These are phyloP conservation scores for Nyssa sinensis DNA, from an alignment of 148 eudicot genomes.

Conservation along the genomic window DNA sequence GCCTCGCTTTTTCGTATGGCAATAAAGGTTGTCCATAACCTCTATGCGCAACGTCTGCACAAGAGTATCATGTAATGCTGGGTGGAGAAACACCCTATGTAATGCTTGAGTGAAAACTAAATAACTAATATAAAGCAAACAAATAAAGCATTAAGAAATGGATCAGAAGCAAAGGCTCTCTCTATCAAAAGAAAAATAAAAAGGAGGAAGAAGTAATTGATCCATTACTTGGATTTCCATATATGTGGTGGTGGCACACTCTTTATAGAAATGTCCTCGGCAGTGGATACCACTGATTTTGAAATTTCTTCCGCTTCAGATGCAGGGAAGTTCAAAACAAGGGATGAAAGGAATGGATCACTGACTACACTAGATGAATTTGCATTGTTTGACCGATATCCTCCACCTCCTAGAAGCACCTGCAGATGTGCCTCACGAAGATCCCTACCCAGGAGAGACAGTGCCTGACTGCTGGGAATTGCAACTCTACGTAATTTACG, in stretches of 20 bases:
- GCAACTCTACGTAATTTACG: slow-evolving; percentile 75
- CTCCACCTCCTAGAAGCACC: slow-evolving; percentile 76
- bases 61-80: not conserved
- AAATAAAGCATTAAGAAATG: not conserved
- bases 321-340: slow-evolving; percentile 59
- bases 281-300: slow-evolving; percentile 52
- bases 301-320: slow-evolving; percentile 77
- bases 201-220: not conserved
- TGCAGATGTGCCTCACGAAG: slow-evolving; percentile 92
- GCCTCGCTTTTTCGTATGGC: too few species aligned
- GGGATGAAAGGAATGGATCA: slow-evolving; percentile 80
- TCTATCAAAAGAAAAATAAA: too few species aligned
- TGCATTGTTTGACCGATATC: slow-evolving; percentile 48
- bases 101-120: too few species aligned
- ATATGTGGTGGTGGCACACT: slow-evolving; percentile 35
- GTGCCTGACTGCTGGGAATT: slow-evolving; percentile 70
- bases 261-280: slow-evolving; percentile 52
- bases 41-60: not conserved
- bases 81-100: too few species aligned
- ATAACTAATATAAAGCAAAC: too few species aligned
- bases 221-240: slow-evolving; percentile 75
- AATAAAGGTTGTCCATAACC: not conserved
- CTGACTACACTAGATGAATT: slow-evolving; percentile 33
- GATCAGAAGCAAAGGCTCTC: not conserved
- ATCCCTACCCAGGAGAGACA: slow-evolving; percentile 80